Conservation (phyloP, 176 grass and related monocot species). For the Musa itinerans region DNA sequence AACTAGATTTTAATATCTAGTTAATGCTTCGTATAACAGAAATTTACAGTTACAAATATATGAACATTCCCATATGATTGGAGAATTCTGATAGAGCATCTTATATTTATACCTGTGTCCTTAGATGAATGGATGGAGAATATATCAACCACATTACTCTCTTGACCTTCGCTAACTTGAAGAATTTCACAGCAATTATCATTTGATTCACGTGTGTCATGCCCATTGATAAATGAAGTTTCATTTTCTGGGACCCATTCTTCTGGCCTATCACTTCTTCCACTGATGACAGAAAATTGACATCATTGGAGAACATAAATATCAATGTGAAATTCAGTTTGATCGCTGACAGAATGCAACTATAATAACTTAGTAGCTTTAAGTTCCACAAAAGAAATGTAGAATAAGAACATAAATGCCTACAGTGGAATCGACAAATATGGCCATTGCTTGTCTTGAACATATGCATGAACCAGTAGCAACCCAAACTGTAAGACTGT, state of each 20-base stretch:
- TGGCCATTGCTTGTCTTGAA: conserved; percentile 84
- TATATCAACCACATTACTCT: conserved; percentile 40
- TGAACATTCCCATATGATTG: too few species aligned
- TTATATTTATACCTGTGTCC: conserved; percentile 20
- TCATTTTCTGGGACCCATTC: conserved; percentile 70
- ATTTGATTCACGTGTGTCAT: neutral
- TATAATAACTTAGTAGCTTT: neutral
- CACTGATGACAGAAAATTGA: conserved; percentile 30
- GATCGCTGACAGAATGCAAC: neutral
- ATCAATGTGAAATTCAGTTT: neutral
- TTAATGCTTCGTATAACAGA: too few species aligned
- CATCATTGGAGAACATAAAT: neutral
- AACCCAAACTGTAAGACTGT: conserved; percentile 85
- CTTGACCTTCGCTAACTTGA: conserved; percentile 13
- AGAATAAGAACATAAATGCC: conserved; percentile 13
- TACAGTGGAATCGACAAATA: conserved; percentile 84
- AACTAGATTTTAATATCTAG: neutral
- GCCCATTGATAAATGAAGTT: conserved; percentile 11
- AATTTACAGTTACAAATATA: too few species aligned
- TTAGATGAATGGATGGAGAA: conserved; percentile 37
- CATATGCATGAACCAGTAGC: conserved; percentile 80
- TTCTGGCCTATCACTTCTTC: conserved; percentile 66
- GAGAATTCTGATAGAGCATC: too few species aligned
- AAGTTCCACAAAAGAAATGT: conserved; percentile 1
- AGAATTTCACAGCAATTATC: conserved; percentile 27